Evolutionary conservation across 2,329 filamentous ascomycete genomes (phyloP).

Genomic region (Trichoderma pleuroti): DNA sequence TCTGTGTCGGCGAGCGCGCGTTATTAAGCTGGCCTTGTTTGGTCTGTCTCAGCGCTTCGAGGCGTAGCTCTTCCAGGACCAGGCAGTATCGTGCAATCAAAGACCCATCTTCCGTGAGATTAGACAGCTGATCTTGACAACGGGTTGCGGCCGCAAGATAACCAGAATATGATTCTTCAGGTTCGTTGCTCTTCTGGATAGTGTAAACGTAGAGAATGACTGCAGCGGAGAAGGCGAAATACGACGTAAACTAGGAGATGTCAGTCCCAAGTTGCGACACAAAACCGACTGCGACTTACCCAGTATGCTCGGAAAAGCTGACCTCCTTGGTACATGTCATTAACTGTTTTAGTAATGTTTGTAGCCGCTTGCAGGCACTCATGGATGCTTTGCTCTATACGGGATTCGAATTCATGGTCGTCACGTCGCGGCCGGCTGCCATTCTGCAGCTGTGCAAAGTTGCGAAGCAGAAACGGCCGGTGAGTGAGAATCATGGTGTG

Average conservation of each 20-base stretch:
- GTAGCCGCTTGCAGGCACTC: slow-evolving; percentile 3
- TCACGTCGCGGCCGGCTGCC: slow-evolving; percentile 3
- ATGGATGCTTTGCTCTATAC: slow-evolving; percentile 1
- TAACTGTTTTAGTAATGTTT: slow-evolving; percentile 9
- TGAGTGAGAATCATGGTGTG: slow-evolving; percentile 14
- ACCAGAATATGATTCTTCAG: neutral
- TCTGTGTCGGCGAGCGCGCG: neutral
- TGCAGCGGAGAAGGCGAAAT: slow-evolving; percentile 11
- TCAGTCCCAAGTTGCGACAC: neutral
- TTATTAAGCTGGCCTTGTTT: neutral
- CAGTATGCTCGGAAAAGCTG: slow-evolving; percentile 15
- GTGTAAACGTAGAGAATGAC: slow-evolving; percentile 7
- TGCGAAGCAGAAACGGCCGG: slow-evolving; percentile 3
- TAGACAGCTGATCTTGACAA: slow-evolving; percentile 5
- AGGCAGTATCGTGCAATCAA: slow-evolving; percentile 1
- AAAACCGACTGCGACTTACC: neutral
- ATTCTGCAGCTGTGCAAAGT: slow-evolving; percentile 12
- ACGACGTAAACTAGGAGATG: neutral
- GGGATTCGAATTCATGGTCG: slow-evolving; percentile 1
- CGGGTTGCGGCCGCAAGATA: neutral
- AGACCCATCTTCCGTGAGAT: slow-evolving; percentile 5
- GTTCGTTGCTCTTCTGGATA: slow-evolving; percentile 13
- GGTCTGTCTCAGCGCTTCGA: slow-evolving; percentile 6
- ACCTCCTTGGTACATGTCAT: slow-evolving; percentile 9
- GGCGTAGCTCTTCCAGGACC: slow-evolving; percentile 5